Conservation (phyloP, 1,284 basidiomycete species). For the Pseudozyma tsukubaensis region DNA sequence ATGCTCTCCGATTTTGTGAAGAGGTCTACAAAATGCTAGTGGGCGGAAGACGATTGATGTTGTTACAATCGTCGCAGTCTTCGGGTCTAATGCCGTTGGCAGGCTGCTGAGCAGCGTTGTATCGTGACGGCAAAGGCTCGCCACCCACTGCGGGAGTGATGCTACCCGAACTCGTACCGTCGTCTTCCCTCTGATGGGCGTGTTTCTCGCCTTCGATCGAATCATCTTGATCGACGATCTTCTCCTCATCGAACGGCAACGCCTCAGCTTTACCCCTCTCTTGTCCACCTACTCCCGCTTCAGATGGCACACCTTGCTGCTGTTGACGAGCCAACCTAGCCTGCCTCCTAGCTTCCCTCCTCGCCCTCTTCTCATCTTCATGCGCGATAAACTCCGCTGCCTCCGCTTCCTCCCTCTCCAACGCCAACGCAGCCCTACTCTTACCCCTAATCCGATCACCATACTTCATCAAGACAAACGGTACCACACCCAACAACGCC, state of each 20-base stretch:
- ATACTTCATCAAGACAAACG: constrained; percentile 60
- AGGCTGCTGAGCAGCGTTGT: background rate
- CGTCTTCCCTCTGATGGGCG: constrained; percentile 9
- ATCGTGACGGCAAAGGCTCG: too few relatives aligned
- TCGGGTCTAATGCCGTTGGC: constrained; percentile 8
- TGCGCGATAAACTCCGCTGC: constrained; percentile 21
- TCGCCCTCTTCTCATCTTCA: constrained; percentile 26
- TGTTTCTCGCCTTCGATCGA: constrained; percentile 7
- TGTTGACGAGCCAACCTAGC: constrained; percentile 18
- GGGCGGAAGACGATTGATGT: constrained; percentile 29
- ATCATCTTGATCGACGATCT: constrained; percentile 10
- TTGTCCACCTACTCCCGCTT: too few relatives aligned
- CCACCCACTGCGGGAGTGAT: constrained; percentile 13
- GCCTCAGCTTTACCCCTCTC: too few relatives aligned
- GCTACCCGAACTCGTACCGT: constrained; percentile 15
- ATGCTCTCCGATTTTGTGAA: too few relatives aligned
- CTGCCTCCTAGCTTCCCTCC: constrained; percentile 26
- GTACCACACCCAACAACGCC: constrained; percentile 53
- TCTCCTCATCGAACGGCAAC: constrained; percentile 25
- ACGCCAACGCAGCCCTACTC: constrained; percentile 47
- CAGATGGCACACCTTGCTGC: too few relatives aligned
- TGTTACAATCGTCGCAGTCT: constrained; percentile 35
- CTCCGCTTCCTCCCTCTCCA: constrained; percentile 49
- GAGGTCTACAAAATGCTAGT: constrained; percentile 43
- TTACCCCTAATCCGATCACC: constrained; percentile 56